These are phyloP conservation scores for Dissophora ornata DNA, from an alignment of 192 early-diverging fungal species.

Conservation along the genomic window DNA sequence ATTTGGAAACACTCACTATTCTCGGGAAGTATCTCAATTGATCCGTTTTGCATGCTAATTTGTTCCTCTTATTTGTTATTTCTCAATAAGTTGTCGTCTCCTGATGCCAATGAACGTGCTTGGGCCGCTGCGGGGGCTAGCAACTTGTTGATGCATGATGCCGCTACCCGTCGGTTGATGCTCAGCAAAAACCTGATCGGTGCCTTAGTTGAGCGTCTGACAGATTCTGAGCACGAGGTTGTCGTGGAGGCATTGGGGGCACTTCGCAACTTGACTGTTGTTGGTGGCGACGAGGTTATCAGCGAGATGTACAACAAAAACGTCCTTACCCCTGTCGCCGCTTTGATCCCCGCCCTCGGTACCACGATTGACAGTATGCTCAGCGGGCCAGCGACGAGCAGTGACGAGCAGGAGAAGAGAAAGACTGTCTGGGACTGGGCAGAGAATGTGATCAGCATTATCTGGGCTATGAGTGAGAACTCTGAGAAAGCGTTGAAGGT, in stretches of 20 bases:
- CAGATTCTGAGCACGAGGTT: slow-evolving; percentile 77
- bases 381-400: slow-evolving; percentile 25
- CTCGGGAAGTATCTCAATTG: no score
- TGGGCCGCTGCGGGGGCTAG: slow-evolving; percentile 92
- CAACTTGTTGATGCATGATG: slow-evolving; percentile 77
- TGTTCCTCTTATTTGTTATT: neutral
- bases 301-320: slow-evolving; percentile 67
- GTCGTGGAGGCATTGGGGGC: slow-evolving; percentile 80
- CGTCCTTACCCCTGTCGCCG: slow-evolving; percentile 63
- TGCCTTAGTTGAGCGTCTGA: slow-evolving; percentile 77
- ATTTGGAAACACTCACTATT: no score
- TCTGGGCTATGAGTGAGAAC: slow-evolving; percentile 73
- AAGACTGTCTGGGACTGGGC: slow-evolving; percentile 67
- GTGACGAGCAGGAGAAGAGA: slow-evolving; percentile 48
- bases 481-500: slow-evolving; percentile 73
- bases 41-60: no score
- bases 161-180: slow-evolving; percentile 74
- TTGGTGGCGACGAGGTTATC: slow-evolving; percentile 63
- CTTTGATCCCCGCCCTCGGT: slow-evolving; percentile 59
- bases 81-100: slow-evolving; percentile 65
- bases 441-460: slow-evolving; percentile 68
- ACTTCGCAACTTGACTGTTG: slow-evolving; percentile 73
- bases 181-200: slow-evolving; percentile 77
- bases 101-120: slow-evolving; percentile 78
- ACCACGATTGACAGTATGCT: slow-evolving; percentile 34